Base-by-base conservation (phyloP, 257 asterid genomes). In the Nemophila menziesii region DNA sequence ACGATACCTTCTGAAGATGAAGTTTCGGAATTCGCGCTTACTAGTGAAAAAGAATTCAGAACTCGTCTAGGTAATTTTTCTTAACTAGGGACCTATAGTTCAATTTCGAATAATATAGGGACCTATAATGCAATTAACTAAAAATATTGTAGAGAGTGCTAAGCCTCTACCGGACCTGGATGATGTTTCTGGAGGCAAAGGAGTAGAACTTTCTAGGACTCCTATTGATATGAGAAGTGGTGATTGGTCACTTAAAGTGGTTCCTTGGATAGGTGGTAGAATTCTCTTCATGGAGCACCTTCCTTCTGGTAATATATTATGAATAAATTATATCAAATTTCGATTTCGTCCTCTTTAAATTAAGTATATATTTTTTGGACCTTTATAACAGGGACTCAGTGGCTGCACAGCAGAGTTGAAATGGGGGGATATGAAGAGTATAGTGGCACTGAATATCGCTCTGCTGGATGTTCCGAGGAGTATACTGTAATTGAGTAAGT, bases 241-340 rank as follows among this genome's bases (percentile, higher is more conserved):
- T 57, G 93, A 74, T 44, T 90, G 96, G 98, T 63, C 54, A 56
- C 85, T 85, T 46, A 77, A 81, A 75, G 72, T 85, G 36, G 96
- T 90, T 21, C 94, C 98, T 11, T 74, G 93, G 98, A 70, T 79
- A 70, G 98, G 94, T 37, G 98, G 96, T 65, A 82, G 98, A 77
- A 67, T 85, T 48, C 71, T 90, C 73, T 74, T 92, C 19, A 85
- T 90, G 98, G 77, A 76, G 61, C 96, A 90, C 70, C 58, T 79
- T 55, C 96, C 96, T 47, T 74, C 98, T 40, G 83, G 98, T 78
- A 79, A 17, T 18, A 22, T 41, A n/a, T n/a, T 16, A 18, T 41
- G 5, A 11, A 39, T 41, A 29, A 29, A 29, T 29, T 7, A 29
- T 5, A 10, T 29, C 36, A 29, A 29, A 7, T 29, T 29, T 13